Conservation (phyloP, 129 eudicot genomes). For the Cynara cardunculus region DNA sequence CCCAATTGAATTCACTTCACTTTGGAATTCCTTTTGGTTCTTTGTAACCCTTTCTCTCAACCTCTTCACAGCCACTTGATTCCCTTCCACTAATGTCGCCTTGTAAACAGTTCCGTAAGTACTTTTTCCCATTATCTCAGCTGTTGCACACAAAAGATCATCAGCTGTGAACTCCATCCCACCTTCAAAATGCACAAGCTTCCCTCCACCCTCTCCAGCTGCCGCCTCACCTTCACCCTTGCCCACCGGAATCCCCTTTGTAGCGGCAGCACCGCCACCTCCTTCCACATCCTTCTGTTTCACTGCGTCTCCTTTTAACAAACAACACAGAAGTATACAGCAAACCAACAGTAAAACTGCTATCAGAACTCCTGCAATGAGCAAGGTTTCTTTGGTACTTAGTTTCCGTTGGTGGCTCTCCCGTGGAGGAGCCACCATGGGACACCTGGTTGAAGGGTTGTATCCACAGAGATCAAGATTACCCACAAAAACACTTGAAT, state of each 20-base stretch:
- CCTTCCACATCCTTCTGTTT: constrained; percentile 30
- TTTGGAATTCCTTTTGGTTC: constrained; percentile 66
- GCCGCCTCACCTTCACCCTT: constrained; percentile 29
- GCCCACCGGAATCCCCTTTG: constrained; percentile 44
- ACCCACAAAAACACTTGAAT: constrained; percentile 61
- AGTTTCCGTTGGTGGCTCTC: constrained; percentile 28
- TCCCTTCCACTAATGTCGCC: constrained; percentile 76
- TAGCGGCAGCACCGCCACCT: constrained; percentile 35
- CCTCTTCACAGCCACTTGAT: constrained; percentile 86
- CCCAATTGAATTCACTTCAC: constrained; percentile 68
- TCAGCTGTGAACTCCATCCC: constrained; percentile 78
- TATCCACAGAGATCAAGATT: constrained; percentile 76
- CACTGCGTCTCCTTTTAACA: constrained; percentile 37
- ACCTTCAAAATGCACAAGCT: constrained; percentile 85
- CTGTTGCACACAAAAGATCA: constrained; percentile 88
- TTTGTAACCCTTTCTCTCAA: constrained; percentile 79
- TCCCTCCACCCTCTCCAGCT: constrained; percentile 75
- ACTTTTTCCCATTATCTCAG: constrained; percentile 91
- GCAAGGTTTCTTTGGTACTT: constrained; percentile 50
- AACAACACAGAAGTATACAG: constrained; percentile 52
- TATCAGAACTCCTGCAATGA: constrained; percentile 60
- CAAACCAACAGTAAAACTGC: constrained; percentile 48
- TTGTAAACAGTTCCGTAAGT: constrained; percentile 89
- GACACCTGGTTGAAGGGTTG: constrained; percentile 50
- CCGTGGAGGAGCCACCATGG: constrained; percentile 34